Evolutionary conservation across 176 grass and related monocot genomes (phyloP), one percentile per base, ranked within the genome.

Genomic region (Poa pratensis): DNA sequence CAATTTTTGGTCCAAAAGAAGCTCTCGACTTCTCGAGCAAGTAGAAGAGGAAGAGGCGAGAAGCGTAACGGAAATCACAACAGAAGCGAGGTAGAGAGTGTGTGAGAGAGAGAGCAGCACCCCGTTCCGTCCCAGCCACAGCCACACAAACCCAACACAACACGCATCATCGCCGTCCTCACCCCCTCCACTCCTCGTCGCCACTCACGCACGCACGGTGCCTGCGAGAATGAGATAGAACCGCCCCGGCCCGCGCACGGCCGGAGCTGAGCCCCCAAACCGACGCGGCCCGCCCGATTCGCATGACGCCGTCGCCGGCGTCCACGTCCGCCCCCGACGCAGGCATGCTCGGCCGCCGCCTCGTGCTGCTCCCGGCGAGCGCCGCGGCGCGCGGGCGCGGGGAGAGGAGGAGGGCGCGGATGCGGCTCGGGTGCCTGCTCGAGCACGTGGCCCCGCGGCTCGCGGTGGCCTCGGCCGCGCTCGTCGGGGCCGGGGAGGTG

Each of bases 401-500:
- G 62, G 54, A 46, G 32, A 1, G 64, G 40, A 30, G n/a, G 64
- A 75, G 88, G 16, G 90, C 75, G 53, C 91, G 88, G 82, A 67
- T 88, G 83, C 87, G 84, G 35, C 51, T 95, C 54, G 85, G 89
- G 61, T 89, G 93, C 76, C 82, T 93, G 52, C 86, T 95, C 67
- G 87, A 91, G 49, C 93, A 91, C 75, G 87, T 93, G 49, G 88
- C 84, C 18, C 85, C 91, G 20, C 76, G 73, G 77, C 87, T 94
- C 37, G 90, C 90, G 20, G 79, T 90, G 76, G 90, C 90, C 23
- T 90, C 91, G 59, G 58, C 90, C 75, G 79, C 96, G 27, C 82
- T 94, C 39, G 77, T 91, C 20, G 89, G 83, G 60, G 81, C 93
- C 17, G 89, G 92, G 28, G 92, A 97, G 79, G 95, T 92, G 40